phyloP scores from a whole-genome alignment of 2,329 filamentous ascomycete species.

The Metarhizium humberi region DNA sequence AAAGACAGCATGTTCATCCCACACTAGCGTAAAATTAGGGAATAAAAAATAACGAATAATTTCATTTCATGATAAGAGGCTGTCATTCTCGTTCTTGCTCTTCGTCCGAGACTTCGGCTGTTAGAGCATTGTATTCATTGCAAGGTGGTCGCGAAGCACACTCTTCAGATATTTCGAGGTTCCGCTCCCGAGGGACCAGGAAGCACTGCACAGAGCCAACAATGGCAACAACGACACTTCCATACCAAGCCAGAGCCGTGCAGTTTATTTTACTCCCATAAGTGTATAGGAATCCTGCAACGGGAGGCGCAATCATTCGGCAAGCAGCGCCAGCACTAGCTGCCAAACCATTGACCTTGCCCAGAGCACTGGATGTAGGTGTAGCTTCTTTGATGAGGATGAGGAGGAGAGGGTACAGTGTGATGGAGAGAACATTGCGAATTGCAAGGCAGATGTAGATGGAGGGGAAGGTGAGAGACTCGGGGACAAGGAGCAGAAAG shows the following conservation, averaged over 20 bases:
- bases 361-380: constrained; percentile 44
- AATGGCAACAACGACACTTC: constrained; percentile 45
- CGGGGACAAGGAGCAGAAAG: constrained; percentile 45
- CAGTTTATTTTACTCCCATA: constrained; percentile 49
- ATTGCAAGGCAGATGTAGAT: constrained; percentile 50
- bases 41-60: neutral
- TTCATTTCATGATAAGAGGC: neutral
- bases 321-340: constrained; percentile 58
- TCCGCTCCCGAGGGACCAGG: constrained; percentile 30
- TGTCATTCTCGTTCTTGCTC: constrained; percentile 9
- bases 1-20: neutral
- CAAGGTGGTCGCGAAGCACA: constrained; percentile 9
- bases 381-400: constrained; percentile 61
- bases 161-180: constrained; percentile 20
- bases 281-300: constrained; percentile 55
- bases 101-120: constrained; percentile 23
- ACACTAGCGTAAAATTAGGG: neutral
- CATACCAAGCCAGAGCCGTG: constrained; percentile 55
- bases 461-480: constrained; percentile 39
- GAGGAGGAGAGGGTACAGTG: constrained; percentile 56
- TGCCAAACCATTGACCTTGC: constrained; percentile 57
- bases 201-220: constrained; percentile 54
- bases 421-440: constrained; percentile 52
- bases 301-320: constrained; percentile 56
- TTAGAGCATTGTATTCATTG: constrained; percentile 8